phyloP scores from a whole-genome alignment of 305 asterid genomes.

The Solanum aculeatissimum region DNA sequence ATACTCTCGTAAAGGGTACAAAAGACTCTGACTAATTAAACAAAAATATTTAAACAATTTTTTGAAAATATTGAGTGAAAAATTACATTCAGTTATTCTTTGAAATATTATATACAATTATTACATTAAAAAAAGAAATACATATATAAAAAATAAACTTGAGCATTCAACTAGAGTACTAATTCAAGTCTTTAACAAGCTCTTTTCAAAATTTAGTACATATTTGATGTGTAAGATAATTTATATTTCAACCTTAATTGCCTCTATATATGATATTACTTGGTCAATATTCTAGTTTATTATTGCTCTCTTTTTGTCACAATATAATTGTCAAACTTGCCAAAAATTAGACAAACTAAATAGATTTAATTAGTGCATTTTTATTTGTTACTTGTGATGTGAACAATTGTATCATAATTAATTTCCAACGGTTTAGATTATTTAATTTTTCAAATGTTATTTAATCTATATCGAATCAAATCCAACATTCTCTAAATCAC shows the following conservation, averaged over 20 bases:
- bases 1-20: not conserved
- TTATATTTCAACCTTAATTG: no score
- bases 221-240: no score
- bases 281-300: no score
- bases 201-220: not conserved
- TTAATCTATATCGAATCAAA: not conserved
- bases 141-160: not conserved
- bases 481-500: no score
- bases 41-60: not conserved
- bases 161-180: not conserved
- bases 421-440: not conserved
- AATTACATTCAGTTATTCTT: not conserved
- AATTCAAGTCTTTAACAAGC: not conserved
- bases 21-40: not conserved
- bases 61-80: not conserved
- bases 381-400: not conserved
- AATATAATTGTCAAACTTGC: not conserved
- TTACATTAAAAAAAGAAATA: not conserved
- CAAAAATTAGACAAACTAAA: not conserved
- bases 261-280: no score
- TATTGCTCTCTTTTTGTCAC: not conserved
- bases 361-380: not conserved
- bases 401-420: no score
- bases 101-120: not conserved
- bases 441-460: no score